Percentiles rank a stretch among this genome's conserved stretches.
Evolutionary conservation across 2,329 filamentous ascomycete genomes (phyloP).

Genomic region (Fusarium redolens): DNA sequence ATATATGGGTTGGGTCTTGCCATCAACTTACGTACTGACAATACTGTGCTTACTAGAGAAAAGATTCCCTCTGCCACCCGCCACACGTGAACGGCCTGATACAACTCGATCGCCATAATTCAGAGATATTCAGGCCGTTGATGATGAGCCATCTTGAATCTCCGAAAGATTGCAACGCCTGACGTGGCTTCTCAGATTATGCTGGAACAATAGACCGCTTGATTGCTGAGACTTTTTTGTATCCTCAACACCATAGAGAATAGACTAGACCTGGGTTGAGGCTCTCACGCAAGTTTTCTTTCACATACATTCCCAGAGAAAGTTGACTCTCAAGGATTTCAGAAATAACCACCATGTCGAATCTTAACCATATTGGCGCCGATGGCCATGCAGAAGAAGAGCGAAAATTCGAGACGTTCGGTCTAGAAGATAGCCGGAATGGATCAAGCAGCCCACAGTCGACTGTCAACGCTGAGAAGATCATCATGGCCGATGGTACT

Average conservation of each 20-base stretch:
- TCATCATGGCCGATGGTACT: constrained; percentile 54
- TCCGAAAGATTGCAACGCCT: not conserved
- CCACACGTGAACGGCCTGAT: not conserved
- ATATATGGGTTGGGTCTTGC: not conserved
- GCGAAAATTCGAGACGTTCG: not conserved
- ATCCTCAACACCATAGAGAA: not conserved
- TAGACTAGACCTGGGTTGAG: constrained; percentile 12
- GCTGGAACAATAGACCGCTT: no score
- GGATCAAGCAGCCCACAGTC: constrained; percentile 17
- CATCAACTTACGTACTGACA: not conserved
- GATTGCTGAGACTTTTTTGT: not conserved
- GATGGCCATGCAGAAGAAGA: constrained; percentile 6
- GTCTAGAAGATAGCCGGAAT: not conserved
- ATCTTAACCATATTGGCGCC: not conserved
- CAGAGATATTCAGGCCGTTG: not conserved
- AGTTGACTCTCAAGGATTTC: not conserved
- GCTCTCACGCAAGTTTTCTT: not conserved
- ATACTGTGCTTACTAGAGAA: not conserved
- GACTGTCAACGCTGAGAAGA: constrained; percentile 42
- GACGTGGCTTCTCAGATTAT: not conserved
- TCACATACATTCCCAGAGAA: not conserved
- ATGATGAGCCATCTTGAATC: not conserved
- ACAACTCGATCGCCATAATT: not conserved
- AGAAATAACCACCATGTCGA: not conserved
- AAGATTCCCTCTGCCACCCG: not conserved